Conservation (phyloP, 208 protist genomes). For the Crithidia mellificae region DNA sequence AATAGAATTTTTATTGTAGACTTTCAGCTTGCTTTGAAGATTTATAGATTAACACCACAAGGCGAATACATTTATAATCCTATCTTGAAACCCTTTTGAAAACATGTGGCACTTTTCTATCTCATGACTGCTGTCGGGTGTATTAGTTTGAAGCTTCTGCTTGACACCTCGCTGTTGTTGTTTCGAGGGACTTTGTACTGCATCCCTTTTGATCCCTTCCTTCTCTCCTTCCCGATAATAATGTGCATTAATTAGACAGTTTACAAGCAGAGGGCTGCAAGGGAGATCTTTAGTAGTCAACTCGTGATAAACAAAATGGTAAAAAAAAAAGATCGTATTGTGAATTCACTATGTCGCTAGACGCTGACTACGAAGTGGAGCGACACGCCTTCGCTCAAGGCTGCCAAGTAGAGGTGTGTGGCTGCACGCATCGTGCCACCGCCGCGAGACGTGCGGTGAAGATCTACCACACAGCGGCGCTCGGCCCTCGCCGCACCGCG, state of each 20-base stretch:
- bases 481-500: conserved; percentile 42
- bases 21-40: too few relatives aligned
- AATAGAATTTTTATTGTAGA: neutral
- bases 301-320: neutral
- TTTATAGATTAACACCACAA: too few relatives aligned
- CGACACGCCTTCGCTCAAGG: conserved; percentile 38
- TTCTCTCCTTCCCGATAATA: neutral
- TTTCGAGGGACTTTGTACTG: too few relatives aligned
- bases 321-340: neutral
- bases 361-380: conserved; percentile 60
- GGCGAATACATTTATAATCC: too few relatives aligned
- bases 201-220: neutral
- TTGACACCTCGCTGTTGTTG: neutral
- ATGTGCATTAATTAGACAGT: neutral
- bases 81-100: too few relatives aligned
- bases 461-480: conserved; percentile 48
- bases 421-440: conserved; percentile 49
- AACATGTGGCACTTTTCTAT: too few relatives aligned
- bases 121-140: too few relatives aligned
- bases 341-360: conserved; percentile 62
- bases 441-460: conserved; percentile 62
- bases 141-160: too few relatives aligned
- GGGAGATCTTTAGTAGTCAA: too few relatives aligned
- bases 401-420: conserved; percentile 45
- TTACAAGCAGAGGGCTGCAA: too few relatives aligned